A percentile compares a stretch with the other conserved stretches of the same genome.
phyloP scores from a whole-genome alignment of 352 stramenopile species.

The Phytopythium ostracodes region DNA sequence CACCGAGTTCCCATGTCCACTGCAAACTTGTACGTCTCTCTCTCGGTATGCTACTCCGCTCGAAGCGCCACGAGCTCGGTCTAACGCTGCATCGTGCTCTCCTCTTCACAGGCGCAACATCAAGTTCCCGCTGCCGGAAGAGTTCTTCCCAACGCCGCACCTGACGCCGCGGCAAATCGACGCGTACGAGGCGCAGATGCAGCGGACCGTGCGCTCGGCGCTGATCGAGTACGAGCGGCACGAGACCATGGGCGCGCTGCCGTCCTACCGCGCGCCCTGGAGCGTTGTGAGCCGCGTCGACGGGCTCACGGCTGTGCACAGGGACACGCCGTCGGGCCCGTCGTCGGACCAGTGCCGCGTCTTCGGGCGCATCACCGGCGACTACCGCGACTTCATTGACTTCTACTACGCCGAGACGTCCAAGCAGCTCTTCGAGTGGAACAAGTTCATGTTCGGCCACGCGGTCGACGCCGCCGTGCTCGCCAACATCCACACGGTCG shows the following conservation, averaged over 20 bases:
- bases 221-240: conserved; percentile 30
- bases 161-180: conserved; percentile 25
- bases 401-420: conserved; percentile 66
- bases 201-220: conserved; percentile 23
- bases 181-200: conserved; percentile 26
- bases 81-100: neutral
- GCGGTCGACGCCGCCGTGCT: conserved; percentile 67
- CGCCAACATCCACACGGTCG: conserved; percentile 62
- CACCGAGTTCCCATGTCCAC: neutral
- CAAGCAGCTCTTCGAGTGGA: conserved; percentile 58
- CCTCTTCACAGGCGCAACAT: neutral
- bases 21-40: neutral
- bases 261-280: conserved; percentile 27
- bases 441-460: conserved; percentile 64
- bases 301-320: conserved; percentile 28
- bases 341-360: conserved; percentile 37
- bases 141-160: conserved; percentile 33
- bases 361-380: conserved; percentile 47
- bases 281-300: conserved; percentile 20
- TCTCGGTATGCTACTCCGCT: too few species aligned
- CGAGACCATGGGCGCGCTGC: conserved; percentile 26
- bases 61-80: neutral
- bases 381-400: conserved; percentile 62
- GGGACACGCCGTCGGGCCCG: conserved; percentile 17
- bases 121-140: conserved; percentile 30